Base-by-base conservation (phyloP, 257 asterid genomes). In the Salvia splendens region DNA sequence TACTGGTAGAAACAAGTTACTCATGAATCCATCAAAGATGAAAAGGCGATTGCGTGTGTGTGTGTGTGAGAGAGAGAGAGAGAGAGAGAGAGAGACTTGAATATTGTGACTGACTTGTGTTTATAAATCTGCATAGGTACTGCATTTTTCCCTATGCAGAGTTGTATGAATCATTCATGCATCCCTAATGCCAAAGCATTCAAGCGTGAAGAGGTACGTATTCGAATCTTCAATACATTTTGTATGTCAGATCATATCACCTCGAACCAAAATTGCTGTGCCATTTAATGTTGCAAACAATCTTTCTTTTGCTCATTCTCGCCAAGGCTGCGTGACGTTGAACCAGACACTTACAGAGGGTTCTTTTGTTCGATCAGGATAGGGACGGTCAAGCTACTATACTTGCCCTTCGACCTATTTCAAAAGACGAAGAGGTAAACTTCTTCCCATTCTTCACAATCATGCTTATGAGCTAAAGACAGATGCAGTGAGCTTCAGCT, bases 141-240 rank as follows among this genome's bases (percentile, higher is more conserved):
- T 55, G 95, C 96, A 9, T 93, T 93, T 81, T 88, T 79, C 76
- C 97, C 97, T 47, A 41, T 93, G 70, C 99, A 88, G 80, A 90
- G 99, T 58, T 93, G 97, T 72, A 88, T 90, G 85, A 93, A 93
- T 68, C 99, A 93, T 81, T 90, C 96, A 0, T 93, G 99, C 74
- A 48, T 67, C 76, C 99, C 97, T 43, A 91, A 91, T 75, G 95
- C 95, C 30, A 93, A 78, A 81, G 96, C 99, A 43, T 93, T 86
- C 51, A 93, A 93, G 75, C 76, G 95, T 24, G 97, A 93, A 50
- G 94, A 86, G 97, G 98, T 93, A 72, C 9, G 77, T 63, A 16
- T 54, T 32, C 1, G 47, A 12, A 15, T 43, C 15, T 42, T 47
- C 72, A 5, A 14, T 64, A 11, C 54, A n/a, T 54, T 68, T n/a